Evolutionary conservation across 1,284 basidiomycete species (phyloP), one percentile per base, ranked within the genome.

Genomic region (Coniferiporia sulphurascens): DNA sequence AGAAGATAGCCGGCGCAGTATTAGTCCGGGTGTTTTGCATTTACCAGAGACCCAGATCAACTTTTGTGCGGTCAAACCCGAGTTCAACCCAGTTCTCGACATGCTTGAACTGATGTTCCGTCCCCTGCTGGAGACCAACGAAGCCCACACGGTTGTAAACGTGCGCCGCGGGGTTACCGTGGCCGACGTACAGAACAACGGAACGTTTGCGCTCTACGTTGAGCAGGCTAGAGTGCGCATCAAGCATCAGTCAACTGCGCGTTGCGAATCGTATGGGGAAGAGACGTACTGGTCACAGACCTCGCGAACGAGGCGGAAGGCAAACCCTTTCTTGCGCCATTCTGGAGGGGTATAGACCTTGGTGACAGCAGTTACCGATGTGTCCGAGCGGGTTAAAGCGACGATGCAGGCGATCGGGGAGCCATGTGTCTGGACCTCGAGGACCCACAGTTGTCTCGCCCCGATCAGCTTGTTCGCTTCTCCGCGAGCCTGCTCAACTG

Each of bases 101-200:
- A 10, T 75, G 76, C 19, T 74, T 72, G 3, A 74, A 71, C 1
- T 67, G 66, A 4, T 62, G 64, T 3, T 64, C 66, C 21, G 68
- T 66, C 4, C 69, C 62, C 35, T 60, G 49, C 4, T 66, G 70
- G 13, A 85, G 72, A 3, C 84, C 84, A 5, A 73, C 69, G 62
- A 87, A 88, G 0, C 85, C 85, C 12, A 86, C 83, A 3, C 76
- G 75, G 51, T 76, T 67, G 66, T 87, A 88, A 2, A 86, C 83
- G n/a, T 73, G 73, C 0, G 72, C 73, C 3, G 84, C 84, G 12
- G 68, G 69, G 61, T 87, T 87, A 51, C 77, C 71, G 65, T 81
- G 76, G 0, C 77, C 81, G 27, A 84, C 82, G 60, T 81, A 85
- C 1, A 85, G 73, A 0, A 80, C 78, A 9, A 85, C 75, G 21